Evolutionary conservation across 768 basidiomycete species (phyloP).

Genomic region (Crepidotus variabilis): DNA sequence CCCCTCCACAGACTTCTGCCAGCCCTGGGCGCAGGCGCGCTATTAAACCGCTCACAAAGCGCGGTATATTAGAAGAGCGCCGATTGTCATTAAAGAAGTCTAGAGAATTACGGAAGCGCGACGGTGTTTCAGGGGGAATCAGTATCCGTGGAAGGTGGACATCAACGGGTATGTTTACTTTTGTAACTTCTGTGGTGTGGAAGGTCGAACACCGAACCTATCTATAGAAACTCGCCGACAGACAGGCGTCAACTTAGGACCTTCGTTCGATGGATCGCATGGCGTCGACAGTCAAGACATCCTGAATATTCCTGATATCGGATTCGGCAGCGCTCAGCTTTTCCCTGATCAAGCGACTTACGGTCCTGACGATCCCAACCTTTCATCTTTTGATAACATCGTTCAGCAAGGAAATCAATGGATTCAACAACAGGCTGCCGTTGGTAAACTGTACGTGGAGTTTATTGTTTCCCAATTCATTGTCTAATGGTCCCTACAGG

Average conservation of each 20-base stretch:
- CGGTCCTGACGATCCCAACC: conserved; percentile 41
- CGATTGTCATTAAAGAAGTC: conserved; percentile 44
- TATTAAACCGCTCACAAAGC: conserved; percentile 41
- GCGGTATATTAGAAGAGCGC: conserved; percentile 43
- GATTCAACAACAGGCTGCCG: conserved; percentile 47
- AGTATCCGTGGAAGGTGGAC: conserved; percentile 59
- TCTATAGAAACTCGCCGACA: conserved; percentile 45
- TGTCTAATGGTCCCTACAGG: conserved; percentile 27
- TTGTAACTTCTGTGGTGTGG: not conserved
- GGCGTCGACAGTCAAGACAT: conserved; percentile 71
- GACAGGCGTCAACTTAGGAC: conserved; percentile 36
- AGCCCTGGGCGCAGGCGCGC: conserved; percentile 29
- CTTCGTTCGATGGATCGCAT: conserved; percentile 57
- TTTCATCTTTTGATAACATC: conserved; percentile 49
- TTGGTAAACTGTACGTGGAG: conserved; percentile 37
- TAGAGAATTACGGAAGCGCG: conserved; percentile 30
- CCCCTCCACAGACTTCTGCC: conserved; percentile 14
- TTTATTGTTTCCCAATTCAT: not conserved
- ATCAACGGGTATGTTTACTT: conserved; percentile 39
- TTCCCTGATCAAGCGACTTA: conserved; percentile 70
- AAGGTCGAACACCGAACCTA: conserved; percentile 6
- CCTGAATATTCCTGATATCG: conserved; percentile 49
- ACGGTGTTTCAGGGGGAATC: conserved; percentile 34
- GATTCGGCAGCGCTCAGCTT: conserved; percentile 56
- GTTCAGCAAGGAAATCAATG: conserved; percentile 49